These are phyloP conservation scores for Pythium myriotylum DNA, from an alignment of 352 stramenopile genomes.

Conservation along the genomic window DNA sequence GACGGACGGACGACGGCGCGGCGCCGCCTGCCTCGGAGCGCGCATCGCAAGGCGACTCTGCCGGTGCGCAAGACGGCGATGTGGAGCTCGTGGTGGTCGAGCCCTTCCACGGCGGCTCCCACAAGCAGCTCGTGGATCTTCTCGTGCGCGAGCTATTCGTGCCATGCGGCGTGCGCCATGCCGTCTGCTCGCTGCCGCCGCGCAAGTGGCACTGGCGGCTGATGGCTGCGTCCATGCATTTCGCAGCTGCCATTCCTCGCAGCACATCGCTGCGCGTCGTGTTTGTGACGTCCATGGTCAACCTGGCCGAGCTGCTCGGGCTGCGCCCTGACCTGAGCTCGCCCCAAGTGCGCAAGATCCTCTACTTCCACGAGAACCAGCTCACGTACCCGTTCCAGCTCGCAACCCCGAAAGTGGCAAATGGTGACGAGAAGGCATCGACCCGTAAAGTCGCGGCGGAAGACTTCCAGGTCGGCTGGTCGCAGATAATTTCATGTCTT, in stretches of 20 bases:
- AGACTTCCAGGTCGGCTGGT: constrained; percentile 61
- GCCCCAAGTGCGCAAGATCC: constrained; percentile 35
- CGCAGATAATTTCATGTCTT: constrained; percentile 55
- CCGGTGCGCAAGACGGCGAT: neutral
- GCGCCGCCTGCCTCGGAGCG: too few relatives aligned
- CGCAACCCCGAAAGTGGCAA: neutral
- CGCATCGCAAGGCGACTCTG: neutral
- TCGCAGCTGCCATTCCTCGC: constrained; percentile 24
- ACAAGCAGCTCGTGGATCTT: constrained; percentile 55
- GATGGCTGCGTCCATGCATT: constrained; percentile 36
- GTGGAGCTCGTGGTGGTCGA: constrained; percentile 40
- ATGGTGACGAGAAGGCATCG: neutral
- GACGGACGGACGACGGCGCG: constrained; percentile 5
- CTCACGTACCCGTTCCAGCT: constrained; percentile 51
- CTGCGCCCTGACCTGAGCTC: constrained; percentile 33
- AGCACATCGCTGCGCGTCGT: constrained; percentile 31
- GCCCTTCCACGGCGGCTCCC: constrained; percentile 48
- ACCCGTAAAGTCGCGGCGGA: constrained; percentile 39
- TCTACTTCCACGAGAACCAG: constrained; percentile 79
- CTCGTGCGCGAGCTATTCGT: constrained; percentile 31
- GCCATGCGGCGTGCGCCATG: constrained; percentile 11
- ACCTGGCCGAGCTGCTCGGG: constrained; percentile 43
- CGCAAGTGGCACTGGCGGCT: constrained; percentile 62
- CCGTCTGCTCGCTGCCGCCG: constrained; percentile 35
- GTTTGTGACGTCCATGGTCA: constrained; percentile 51